Evolutionary conservation across 352 stramenopile species (phyloP), one percentile per base, ranked within the genome.

Genomic region (Peronosclerospora sorghi): DNA sequence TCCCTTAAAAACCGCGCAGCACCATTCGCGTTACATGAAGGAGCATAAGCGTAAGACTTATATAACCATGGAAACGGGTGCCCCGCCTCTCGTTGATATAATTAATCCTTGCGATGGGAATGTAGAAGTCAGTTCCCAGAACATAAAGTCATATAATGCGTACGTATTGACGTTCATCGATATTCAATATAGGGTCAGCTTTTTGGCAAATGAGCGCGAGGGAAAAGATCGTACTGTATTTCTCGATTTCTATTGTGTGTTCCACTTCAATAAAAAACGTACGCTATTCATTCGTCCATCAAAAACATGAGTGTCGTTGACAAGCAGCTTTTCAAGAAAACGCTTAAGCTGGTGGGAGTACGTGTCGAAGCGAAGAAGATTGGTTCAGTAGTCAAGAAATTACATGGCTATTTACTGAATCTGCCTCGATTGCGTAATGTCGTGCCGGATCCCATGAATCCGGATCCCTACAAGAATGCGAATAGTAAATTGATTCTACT

Each of bases 361-460:
- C 69, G 73, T 48, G 74, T 84, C 14, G 74, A 85, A 48, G 71
- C 71, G 48, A 86, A 89, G 60, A 84, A 89, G 48, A 86, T 89
- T 54, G 73, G 76, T 0, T 47, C 60, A 13, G 66, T 89, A 24
- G 68, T 89, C 13, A 78, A 86, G 58, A 62, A 54, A 19, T 63
- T 89, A 29, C 75, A 85, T 24, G 66, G 75, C 32, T 68, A 89
- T 32, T 41, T 89, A 42, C 64, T 89, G 10, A 86, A 89, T 50
- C 54, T 66, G 8, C 73, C 76, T 37, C 68, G 71, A 14, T 55
- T 89, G 45, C 73, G 73, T 39, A 86, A 86, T 45, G 76, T 89
- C 29, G 76, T 89, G 35, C 65, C 71, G 2, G 71, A 83, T 55
- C 71, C 76, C 34, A 73, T 48, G 17, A 74, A 82, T 49, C 45